A percentile compares a stretch with the other conserved stretches of the same genome.
These are phyloP conservation scores for sunflower (Helianthus annuus) DNA, from an alignment of 129 eudicot genomes.

Conservation along the genomic window DNA sequence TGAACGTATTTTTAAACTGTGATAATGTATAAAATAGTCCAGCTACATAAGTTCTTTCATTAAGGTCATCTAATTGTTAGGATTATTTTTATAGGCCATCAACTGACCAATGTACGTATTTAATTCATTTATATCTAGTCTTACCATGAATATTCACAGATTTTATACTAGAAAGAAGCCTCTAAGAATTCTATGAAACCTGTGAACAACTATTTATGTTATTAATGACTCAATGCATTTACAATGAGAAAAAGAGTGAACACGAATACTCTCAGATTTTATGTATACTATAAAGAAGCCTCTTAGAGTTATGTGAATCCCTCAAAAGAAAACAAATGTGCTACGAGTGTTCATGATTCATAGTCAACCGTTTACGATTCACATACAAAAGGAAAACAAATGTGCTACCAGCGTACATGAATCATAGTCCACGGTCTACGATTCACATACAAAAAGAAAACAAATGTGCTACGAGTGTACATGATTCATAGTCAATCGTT, in stretches of 20 bases:
- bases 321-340: neutral
- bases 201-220: too few species aligned
- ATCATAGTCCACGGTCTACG: neutral
- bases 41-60: neutral
- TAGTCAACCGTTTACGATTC: neutral
- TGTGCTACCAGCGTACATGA: neutral
- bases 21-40: neutral
- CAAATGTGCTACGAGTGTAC: neutral
- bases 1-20: neutral
- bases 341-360: neutral
- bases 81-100: too few species aligned
- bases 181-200: neutral
- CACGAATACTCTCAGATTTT: neutral
- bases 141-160: constrained; percentile 3
- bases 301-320: too few species aligned
- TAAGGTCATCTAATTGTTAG: too few species aligned
- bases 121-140: too few species aligned
- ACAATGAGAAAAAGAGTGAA: neutral
- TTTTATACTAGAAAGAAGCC: neutral
- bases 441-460: neutral
- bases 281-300: neutral
- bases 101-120: too few species aligned
- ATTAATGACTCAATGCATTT: neutral
- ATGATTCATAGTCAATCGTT: neutral
- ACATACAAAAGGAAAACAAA: neutral